These are phyloP conservation scores for Talaromyces verruculosus DNA, from an alignment of 2,329 filamentous ascomycete genomes.

Conservation along the genomic window DNA sequence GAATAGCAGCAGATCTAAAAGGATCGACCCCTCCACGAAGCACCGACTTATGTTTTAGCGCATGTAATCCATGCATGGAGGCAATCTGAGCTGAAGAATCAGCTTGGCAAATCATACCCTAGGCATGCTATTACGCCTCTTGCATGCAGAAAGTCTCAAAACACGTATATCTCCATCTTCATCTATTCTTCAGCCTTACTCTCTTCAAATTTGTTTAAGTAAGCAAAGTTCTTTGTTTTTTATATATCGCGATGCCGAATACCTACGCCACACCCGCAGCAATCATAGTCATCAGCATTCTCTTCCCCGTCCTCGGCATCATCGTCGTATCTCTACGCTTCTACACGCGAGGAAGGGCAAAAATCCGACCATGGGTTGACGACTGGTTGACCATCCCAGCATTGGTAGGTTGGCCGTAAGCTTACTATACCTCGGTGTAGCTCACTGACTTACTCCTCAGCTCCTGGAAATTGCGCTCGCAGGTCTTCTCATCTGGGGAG, in stretches of 20 bases:
- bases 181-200: neutral
- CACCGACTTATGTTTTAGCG: neutral
- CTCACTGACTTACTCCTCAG: neutral
- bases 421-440: neutral
- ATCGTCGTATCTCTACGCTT: neutral
- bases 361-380: constrained; percentile 3
- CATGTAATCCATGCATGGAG: neutral
- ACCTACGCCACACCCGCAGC: neutral
- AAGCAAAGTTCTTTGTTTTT: neutral
- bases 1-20: neutral
- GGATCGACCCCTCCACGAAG: neutral
- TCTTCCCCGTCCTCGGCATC: neutral
- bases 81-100: neutral
- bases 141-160: neutral
- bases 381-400: constrained; percentile 8
- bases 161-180: neutral
- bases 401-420: neutral
- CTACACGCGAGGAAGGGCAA: neutral
- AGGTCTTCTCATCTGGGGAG: constrained; percentile 6
- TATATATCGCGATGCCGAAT: neutral
- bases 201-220: neutral
- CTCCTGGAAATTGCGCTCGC: constrained; percentile 5
- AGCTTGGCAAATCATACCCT: neutral
- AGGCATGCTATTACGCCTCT: neutral
- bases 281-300: neutral